Conservation (phyloP, 768 basidiomycete genomes). For the Pleurotus tuoliensis region DNA sequence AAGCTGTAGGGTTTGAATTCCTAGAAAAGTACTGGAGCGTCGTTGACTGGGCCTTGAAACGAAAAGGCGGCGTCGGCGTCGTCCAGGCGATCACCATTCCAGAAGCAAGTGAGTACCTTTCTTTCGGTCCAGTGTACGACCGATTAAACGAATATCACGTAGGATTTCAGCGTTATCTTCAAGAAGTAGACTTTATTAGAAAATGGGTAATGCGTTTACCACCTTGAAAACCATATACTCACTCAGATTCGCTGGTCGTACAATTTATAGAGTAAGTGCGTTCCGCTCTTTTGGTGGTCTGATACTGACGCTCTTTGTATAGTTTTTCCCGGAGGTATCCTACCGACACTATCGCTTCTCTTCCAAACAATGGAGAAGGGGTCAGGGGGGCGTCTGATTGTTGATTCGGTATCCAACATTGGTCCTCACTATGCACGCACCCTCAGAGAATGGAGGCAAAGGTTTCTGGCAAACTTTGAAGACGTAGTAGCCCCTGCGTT, state of each 20-base stretch:
- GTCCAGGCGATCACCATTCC: constrained; percentile 77
- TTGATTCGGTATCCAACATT: constrained; percentile 68
- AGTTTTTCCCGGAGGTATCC: constrained; percentile 72
- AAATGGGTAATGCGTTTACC: constrained; percentile 52
- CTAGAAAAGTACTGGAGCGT: constrained; percentile 59
- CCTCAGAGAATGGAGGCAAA: constrained; percentile 67
- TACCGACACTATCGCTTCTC: constrained; percentile 61
- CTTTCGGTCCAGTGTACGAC: constrained; percentile 2
- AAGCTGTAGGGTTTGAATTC: constrained; percentile 67
- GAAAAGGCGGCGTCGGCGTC: constrained; percentile 54
- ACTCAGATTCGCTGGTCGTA: background rate
- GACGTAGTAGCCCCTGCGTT: constrained; percentile 56
- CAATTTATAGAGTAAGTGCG: constrained; percentile 22
- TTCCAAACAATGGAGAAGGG: constrained; percentile 47
- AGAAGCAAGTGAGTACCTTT: constrained; percentile 50
- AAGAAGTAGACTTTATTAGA: constrained; percentile 69
- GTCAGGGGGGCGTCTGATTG: constrained; percentile 48
- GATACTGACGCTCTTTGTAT: background rate
- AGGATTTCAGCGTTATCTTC: constrained; percentile 54
- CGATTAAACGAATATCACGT: background rate
- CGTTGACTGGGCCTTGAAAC: constrained; percentile 66
- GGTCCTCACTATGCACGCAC: constrained; percentile 79
- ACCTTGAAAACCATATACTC: background rate
- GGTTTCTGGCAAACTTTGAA: constrained; percentile 59
- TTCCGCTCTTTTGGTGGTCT: background rate